Percentiles rank a stretch among this genome's conserved stretches.
These are phyloP conservation scores for Salvia splendens DNA, from an alignment of 257 asterid genomes.

Conservation along the genomic window DNA sequence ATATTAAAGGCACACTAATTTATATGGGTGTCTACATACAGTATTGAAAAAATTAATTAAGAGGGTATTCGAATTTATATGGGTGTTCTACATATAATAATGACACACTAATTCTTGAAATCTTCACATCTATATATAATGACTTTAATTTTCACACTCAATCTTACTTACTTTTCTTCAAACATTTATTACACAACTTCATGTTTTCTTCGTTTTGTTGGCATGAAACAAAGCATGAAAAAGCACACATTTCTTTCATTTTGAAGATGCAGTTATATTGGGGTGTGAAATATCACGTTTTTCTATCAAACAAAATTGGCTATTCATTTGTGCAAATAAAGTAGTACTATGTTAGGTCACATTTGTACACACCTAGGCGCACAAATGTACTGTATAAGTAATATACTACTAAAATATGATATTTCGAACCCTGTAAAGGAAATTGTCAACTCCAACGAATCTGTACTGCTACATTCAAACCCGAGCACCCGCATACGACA, in stretches of 20 bases:
- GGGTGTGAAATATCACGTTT: constrained; percentile 15
- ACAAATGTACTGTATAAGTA: no score
- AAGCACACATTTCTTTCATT: constrained; percentile 5
- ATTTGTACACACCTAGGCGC: neutral
- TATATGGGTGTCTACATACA: neutral
- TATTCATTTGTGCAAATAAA: neutral
- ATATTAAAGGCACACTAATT: no score
- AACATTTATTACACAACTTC: constrained; percentile 4
- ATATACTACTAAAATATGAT: no score
- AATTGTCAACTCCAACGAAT: no score
- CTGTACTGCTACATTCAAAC: no score
- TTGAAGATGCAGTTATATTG: constrained; percentile 1
- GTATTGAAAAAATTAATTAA: neutral
- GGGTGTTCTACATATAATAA: neutral
- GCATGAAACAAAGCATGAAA: constrained; percentile 16
- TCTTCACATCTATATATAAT: neutral
- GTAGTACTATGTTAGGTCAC: neutral
- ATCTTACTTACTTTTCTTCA: neutral
- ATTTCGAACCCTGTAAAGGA: no score
- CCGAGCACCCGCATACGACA: no score
- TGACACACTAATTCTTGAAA: neutral
- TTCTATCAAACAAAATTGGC: neutral
- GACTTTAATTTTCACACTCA: neutral
- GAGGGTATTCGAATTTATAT: neutral
- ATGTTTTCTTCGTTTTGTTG: constrained; percentile 33